Evolutionary conservation across 352 stramenopile species (phyloP).

Genomic region (Phytopythium aichiense): DNA sequence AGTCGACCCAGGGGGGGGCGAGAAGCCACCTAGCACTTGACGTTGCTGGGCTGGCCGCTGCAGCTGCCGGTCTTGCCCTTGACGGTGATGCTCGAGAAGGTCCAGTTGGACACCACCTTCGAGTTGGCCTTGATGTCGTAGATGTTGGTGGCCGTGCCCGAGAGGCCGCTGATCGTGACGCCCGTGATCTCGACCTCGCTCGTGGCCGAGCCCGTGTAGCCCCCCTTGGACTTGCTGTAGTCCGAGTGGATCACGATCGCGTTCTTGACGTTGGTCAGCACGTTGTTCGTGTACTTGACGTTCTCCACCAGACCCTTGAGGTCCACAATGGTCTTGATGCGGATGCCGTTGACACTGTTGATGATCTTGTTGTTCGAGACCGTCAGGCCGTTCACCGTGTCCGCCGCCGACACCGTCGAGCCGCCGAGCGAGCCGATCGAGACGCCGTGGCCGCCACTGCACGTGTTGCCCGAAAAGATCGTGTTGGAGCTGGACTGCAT

Average conservation of each 20-base stretch:
- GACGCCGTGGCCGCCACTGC: conserved; percentile 17
- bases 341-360: conserved; percentile 26
- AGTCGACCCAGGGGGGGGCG: too few species aligned
- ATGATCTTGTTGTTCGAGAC: conserved; percentile 29
- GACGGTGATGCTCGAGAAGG: conserved; percentile 11
- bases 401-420: too few species aligned
- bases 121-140: too few species aligned
- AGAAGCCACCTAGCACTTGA: too few species aligned
- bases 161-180: conserved; percentile 20
- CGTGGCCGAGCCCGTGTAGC: conserved; percentile 18
- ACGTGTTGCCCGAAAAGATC: conserved; percentile 11
- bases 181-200: conserved; percentile 22
- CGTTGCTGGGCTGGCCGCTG: conserved; percentile 9
- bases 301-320: conserved; percentile 13
- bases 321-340: conserved; percentile 32
- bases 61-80: conserved; percentile 8
- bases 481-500: conserved; percentile 23
- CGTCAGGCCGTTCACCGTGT: conserved; percentile 16
- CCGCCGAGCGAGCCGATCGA: conserved; percentile 30
- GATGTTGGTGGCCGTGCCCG: conserved; percentile 24
- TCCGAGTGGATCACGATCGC: conserved; percentile 24
- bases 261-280: conserved; percentile 23
- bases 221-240: conserved; percentile 29
- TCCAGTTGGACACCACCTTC: conserved; percentile 15
- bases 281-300: conserved; percentile 15